A percentile compares a stretch with the other conserved stretches of the same genome.
phyloP scores from a whole-genome alignment of 768 basidiomycete species.

The Candolleomyces eurysporus region DNA sequence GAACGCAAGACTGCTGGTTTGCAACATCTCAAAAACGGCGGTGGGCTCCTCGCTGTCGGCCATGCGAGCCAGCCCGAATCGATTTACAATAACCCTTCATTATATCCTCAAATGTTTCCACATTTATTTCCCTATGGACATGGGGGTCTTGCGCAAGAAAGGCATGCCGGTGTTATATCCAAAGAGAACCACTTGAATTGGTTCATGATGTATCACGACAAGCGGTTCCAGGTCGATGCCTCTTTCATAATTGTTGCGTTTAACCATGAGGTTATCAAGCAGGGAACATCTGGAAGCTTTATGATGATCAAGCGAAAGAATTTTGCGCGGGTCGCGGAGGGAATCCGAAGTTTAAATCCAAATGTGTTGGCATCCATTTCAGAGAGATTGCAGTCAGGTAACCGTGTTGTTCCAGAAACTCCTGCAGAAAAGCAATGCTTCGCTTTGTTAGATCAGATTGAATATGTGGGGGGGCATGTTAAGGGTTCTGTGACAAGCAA shows the following conservation, averaged over 20 bases:
- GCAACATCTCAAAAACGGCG: background rate
- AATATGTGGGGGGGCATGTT: conserved; percentile 32
- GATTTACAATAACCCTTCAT: background rate
- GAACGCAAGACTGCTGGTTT: background rate
- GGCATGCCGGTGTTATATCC: conserved; percentile 9
- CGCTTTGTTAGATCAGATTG: conserved; percentile 28
- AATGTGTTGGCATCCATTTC: conserved; percentile 8
- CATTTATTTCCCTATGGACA: conserved; percentile 5
- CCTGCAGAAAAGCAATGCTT: background rate
- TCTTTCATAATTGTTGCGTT: conserved; percentile 29
- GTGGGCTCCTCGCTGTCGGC: background rate
- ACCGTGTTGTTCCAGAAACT: conserved; percentile 11
- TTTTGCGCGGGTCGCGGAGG: conserved; percentile 17
- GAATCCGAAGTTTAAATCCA: no score
- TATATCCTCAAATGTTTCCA: conserved; percentile 9
- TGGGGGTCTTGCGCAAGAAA: conserved; percentile 9
- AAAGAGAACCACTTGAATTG: conserved; percentile 16
- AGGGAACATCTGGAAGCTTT: conserved; percentile 5
- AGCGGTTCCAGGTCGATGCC: conserved; percentile 30
- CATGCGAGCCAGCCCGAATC: background rate
- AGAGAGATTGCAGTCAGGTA: conserved; percentile 7
- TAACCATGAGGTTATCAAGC: conserved; percentile 29
- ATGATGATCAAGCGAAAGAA: conserved; percentile 8
- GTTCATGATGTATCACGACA: conserved; percentile 32
- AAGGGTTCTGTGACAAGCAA: conserved; percentile 25